phyloP scores from a whole-genome alignment of 306 rosid genomes.

The Cucumis melo region DNA sequence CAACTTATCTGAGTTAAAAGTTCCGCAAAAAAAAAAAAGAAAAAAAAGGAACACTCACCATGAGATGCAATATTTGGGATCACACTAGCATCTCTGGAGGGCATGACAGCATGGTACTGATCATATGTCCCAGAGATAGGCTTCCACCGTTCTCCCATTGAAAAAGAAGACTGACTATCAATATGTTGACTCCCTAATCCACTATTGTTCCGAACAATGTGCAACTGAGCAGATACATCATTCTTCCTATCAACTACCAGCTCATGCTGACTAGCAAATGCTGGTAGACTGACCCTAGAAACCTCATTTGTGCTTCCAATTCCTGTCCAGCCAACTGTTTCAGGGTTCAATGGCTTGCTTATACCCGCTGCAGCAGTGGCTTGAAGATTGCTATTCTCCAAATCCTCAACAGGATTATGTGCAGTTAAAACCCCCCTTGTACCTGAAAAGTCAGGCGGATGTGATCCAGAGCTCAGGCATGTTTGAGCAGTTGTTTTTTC shows the following conservation, averaged over 20 bases:
- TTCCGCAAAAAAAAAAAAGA: background rate
- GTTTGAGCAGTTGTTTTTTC: conserved; percentile 42
- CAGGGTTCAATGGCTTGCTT: conserved; percentile 30
- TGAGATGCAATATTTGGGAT: conserved; percentile 39
- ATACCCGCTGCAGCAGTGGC: conserved; percentile 30
- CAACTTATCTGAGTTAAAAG: conserved; percentile 5
- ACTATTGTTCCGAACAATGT: conserved; percentile 25
- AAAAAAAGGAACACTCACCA: too few relatives aligned
- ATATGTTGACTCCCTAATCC: conserved; percentile 35
- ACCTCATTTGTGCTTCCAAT: conserved; percentile 39
- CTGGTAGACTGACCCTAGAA: conserved; percentile 42
- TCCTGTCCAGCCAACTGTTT: conserved; percentile 43
- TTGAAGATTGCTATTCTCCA: conserved; percentile 45
- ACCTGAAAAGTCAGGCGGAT: conserved; percentile 38
- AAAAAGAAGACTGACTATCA: conserved; percentile 34
- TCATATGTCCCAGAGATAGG: conserved; percentile 42
- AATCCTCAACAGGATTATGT: conserved; percentile 38
- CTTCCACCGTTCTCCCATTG: conserved; percentile 72
- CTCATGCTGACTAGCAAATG: conserved; percentile 48
- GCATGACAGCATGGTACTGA: conserved; percentile 30
- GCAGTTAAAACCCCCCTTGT: conserved; percentile 36
- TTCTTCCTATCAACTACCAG: conserved; percentile 53
- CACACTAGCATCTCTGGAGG: conserved; percentile 37
- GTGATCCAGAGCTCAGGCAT: conserved; percentile 22
- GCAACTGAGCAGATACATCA: conserved; percentile 40